Evolutionary conservation across 106 monocot genomes (phyloP), one percentile per base, ranked within the genome.

Genomic region (Platanthera guangdongensis): DNA sequence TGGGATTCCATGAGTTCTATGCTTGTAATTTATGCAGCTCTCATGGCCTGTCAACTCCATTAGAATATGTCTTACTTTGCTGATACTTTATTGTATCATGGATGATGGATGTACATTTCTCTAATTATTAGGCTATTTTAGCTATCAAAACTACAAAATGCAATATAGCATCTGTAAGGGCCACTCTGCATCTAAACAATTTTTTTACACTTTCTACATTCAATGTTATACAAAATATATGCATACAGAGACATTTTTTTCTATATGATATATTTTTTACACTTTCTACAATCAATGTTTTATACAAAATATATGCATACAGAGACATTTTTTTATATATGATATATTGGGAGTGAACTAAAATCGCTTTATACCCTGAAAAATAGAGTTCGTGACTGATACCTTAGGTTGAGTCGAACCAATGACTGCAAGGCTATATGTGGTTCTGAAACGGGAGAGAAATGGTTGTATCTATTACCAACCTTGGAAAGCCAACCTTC

Each of bases 341-440:
- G 28, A 62, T 30, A 57, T 8, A 64, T 60, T 65, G 11, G 8
- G 9, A 65, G 65, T 32, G 12, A 10, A 32, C 65, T 65, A 30
- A 7, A 7, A 60, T 6, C 39, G 32, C 2, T 30, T 65, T 32
- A 10, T 25, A 2, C 4, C 10, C 64, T 0, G 22, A 9, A 64
- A 64, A 64, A 28, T 65, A 39, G 9, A 65, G 65, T 65, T 65
- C 54, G 50, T 47, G 49, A 45, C 39, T 59, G 54, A 53, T 80
- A 90, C 94, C 94, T 88, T 18, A 94, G 65, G 74, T 80, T 94
- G 45, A 94, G 88, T 64, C 80, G 79, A 45, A 65, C 51, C n/a
- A 90, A 65, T 52, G 88, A 86, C 45, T 76, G 86, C 80, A 94
- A 78, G 25, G 62, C 82, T 30, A 76, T 18, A 45, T 73, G 14